These are phyloP conservation scores for Verticillium nubilum DNA, from an alignment of 2,329 filamentous ascomycete species.

Conservation along the genomic window DNA sequence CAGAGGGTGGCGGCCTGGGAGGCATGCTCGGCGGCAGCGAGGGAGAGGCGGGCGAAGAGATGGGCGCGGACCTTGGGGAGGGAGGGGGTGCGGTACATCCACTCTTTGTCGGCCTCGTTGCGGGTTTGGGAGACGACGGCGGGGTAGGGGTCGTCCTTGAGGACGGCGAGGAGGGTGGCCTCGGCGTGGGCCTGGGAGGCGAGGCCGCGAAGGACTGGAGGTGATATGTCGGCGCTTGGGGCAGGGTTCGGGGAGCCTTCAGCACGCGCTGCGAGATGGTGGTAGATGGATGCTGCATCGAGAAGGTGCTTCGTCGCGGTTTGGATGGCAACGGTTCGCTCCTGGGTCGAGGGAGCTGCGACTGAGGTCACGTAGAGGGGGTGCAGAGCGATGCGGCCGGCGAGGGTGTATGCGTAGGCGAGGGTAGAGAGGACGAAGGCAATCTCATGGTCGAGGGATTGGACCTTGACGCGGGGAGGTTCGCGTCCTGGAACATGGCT, in stretches of 20 bases:
- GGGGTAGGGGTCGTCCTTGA: constrained; percentile 94
- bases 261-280: constrained; percentile 58
- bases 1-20: constrained; percentile 59
- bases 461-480: constrained; percentile 60
- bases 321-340: constrained; percentile 64
- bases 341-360: constrained; percentile 55
- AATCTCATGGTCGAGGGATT: constrained; percentile 76
- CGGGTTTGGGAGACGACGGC: constrained; percentile 74
- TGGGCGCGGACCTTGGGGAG: constrained; percentile 86
- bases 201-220: constrained; percentile 49
- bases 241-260: constrained; percentile 25
- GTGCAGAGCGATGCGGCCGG: constrained; percentile 67
- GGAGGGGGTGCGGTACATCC: constrained; percentile 91
- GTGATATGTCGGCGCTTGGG: constrained; percentile 48
- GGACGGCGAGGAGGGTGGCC: constrained; percentile 80
- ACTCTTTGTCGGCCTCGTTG: constrained; percentile 81
- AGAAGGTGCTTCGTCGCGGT: constrained; percentile 73
- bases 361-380: constrained; percentile 64
- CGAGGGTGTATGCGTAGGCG: constrained; percentile 66
- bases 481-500: constrained; percentile 60
- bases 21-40: constrained; percentile 85
- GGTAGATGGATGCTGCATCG: constrained; percentile 72
- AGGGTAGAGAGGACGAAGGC: constrained; percentile 73
- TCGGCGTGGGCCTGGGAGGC: constrained; percentile 72
- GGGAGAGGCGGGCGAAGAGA: constrained; percentile 79